Percentiles rank a stretch among this genome's conserved stretches.
These are phyloP conservation scores for Coniella vitis DNA, from an alignment of 2,329 filamentous ascomycete genomes.

Conservation along the genomic window DNA sequence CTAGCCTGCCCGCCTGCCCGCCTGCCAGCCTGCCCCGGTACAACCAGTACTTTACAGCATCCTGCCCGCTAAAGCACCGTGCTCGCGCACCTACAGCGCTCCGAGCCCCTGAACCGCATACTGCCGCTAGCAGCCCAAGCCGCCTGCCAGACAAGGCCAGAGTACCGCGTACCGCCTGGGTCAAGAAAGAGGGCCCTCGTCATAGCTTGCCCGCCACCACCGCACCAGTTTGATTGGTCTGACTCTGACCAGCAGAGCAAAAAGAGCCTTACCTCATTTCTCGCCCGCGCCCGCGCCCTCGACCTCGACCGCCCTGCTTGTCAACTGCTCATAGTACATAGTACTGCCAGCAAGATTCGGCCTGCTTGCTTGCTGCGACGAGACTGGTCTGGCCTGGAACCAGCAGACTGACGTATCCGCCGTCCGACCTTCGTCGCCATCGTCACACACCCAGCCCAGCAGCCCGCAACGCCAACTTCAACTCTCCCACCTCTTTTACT, in stretches of 20 bases:
- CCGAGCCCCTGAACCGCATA: neutral
- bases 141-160: too few species aligned
- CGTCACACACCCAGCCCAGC: neutral
- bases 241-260: too few species aligned
- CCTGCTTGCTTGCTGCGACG: neutral
- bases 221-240: too few species aligned
- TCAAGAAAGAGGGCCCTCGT: conserved; percentile 2
- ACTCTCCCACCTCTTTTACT: neutral
- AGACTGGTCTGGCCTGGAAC: too few species aligned
- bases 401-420: conserved; percentile 1
- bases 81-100: neutral
- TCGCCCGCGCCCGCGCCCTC: too few species aligned
- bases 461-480: neutral
- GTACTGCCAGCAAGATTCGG: neutral
- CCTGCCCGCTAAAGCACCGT: neutral
- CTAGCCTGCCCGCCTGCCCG: too few species aligned
- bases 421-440: neutral
- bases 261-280: conserved; percentile 6
- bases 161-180: neutral
- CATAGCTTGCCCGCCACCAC: conserved; percentile 10
- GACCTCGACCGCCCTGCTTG: conserved; percentile 5
- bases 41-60: too few species aligned
- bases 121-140: too few species aligned
- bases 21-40: too few species aligned
- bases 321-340: neutral